Percentiles rank a stretch among this genome's conserved stretches.
These are phyloP conservation scores for Fusarium haematococcum DNA, from an alignment of 2,329 filamentous ascomycete species.

Conservation along the genomic window DNA sequence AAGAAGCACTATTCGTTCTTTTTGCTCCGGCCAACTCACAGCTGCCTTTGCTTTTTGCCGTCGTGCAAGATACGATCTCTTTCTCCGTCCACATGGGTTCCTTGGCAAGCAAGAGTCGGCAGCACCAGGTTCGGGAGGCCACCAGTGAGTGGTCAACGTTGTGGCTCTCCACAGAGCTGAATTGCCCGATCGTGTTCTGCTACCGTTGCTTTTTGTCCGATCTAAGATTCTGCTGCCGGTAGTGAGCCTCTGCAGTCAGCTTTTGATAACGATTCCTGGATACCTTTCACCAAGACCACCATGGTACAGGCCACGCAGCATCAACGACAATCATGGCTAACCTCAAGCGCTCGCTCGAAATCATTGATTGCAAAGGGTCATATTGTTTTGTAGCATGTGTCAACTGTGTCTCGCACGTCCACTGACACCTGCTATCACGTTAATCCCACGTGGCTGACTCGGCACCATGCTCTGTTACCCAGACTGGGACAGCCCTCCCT, in stretches of 20 bases:
- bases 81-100: neutral
- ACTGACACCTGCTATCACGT: slow-evolving; percentile 31
- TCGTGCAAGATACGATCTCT: slow-evolving; percentile 15
- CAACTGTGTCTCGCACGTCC: slow-evolving; percentile 10
- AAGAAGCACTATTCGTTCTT: neutral
- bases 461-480: slow-evolving; percentile 14
- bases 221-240: neutral
- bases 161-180: neutral
- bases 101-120: neutral
- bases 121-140: neutral
- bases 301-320: neutral
- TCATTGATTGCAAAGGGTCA: slow-evolving; percentile 5
- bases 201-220: slow-evolving; percentile 1
- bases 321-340: neutral
- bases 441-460: slow-evolving; percentile 43
- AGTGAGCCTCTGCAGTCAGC: neutral
- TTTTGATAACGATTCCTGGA: neutral
- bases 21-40: slow-evolving; percentile 9
- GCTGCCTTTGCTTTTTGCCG: slow-evolving; percentile 21
- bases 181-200: neutral
- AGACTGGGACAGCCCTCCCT: neutral
- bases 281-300: neutral
- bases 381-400: neutral
- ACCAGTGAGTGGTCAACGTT: neutral
- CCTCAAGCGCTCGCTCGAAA: neutral